Percentiles rank a stretch among this genome's conserved stretches.
These are phyloP conservation scores for Avena atlantica DNA, from an alignment of 176 grass and related monocot genomes.

Conservation along the genomic window DNA sequence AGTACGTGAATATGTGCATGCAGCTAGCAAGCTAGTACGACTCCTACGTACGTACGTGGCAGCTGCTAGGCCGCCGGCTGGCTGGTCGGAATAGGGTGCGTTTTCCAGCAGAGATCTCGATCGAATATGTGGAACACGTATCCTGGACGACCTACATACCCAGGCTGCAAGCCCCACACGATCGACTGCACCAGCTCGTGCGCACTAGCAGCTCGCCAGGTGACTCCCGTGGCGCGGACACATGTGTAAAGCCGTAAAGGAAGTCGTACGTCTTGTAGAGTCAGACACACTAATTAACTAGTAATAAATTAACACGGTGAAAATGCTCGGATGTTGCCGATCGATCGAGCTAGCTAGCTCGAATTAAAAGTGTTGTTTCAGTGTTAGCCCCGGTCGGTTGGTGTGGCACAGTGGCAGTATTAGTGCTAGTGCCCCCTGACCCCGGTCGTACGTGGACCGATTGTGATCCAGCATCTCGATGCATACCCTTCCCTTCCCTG, in stretches of 20 bases:
- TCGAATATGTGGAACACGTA: constrained; percentile 39
- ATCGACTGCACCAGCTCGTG: too few relatives aligned
- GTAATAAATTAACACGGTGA: background rate
- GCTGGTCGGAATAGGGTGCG: constrained; percentile 44
- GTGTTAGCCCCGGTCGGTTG: background rate
- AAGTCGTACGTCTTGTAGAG: too few relatives aligned
- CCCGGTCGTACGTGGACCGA: background rate
- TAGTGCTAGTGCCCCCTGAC: background rate
- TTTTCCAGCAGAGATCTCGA: background rate
- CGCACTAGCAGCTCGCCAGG: too few relatives aligned
- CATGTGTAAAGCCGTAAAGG: too few relatives aligned
- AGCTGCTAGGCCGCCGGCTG: background rate
- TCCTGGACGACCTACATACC: too few relatives aligned
- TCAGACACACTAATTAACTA: too few relatives aligned
- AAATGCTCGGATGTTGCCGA: background rate
- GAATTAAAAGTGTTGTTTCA: background rate
- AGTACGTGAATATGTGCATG: constrained; percentile 7
- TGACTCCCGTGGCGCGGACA: too few relatives aligned
- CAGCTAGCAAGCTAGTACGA: background rate
- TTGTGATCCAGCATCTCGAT: background rate
- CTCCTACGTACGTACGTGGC: background rate
- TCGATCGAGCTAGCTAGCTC: background rate
- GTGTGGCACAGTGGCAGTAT: background rate
- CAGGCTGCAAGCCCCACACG: too few relatives aligned
- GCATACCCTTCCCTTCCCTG: background rate